Evolutionary conservation across 768 basidiomycete genomes (phyloP), one percentile per base, ranked within the genome.

Genomic region (Boletus reticuloceps): DNA sequence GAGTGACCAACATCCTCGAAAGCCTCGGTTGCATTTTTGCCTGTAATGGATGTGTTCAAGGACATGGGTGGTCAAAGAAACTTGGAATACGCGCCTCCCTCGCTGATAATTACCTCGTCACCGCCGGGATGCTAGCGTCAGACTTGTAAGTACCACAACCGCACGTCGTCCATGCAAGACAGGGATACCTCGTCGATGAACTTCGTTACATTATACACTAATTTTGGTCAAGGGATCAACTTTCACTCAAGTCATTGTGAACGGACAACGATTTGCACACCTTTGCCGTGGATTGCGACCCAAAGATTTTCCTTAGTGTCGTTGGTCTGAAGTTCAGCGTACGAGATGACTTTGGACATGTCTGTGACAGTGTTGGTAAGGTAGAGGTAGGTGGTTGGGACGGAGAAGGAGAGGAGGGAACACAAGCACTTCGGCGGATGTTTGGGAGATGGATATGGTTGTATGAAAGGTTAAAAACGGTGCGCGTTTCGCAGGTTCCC

Each of bases 1-100:
- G 95, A 98, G 81, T 98, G 97, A 31, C 97, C 97, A 31, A 99
- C 96, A 71, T 99, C 97, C 76, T 98, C 96, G 67, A 99, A 99
- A 7, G 97, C 94, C 67, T 98, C 97, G 34, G 96, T 95, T 22
- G 96, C 95, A 71, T 98, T 94, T 71, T 89, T 87, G 64, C 91
- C 94, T 95, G 73, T 19, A 58, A 59, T 38, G 48, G 42, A 32
- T 17, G n/a, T 45, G n/a, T 56, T 50, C 32, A 44, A 16, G 22
- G 29, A 53, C 22, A 17, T n/a, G n/a, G 22, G 31, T 41, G 32
- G 32, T 36, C 36, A 54, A 55, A 37, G 20, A 40, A 57, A 25
- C 19, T 53, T 59, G 44, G 57, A 72, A 68, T 67, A 79, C 89
- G 68, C 74, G 87, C 91, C 91, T 68, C 85, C 87, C 76, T 99